These are phyloP conservation scores for Boletus vermiculosoides DNA, from an alignment of 768 basidiomycete genomes.

Conservation along the genomic window DNA sequence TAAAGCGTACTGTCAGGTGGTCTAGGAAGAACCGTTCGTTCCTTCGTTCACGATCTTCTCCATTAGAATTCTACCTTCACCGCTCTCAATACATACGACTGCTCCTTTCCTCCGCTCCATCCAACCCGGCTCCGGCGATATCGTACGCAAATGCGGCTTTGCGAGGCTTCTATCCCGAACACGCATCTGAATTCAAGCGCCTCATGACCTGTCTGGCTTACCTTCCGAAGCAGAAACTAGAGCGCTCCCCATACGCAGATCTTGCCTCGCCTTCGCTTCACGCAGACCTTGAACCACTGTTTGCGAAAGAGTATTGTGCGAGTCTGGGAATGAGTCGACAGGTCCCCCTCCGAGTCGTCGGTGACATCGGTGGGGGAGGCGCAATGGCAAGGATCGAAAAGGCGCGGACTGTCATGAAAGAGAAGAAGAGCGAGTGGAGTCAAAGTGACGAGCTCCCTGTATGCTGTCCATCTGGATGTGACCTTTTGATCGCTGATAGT, in stretches of 20 bases:
- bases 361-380: constrained; percentile 90
- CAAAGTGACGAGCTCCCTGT: constrained; percentile 89
- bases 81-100: constrained; percentile 87
- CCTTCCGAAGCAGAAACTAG: constrained; percentile 65
- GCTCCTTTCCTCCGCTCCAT: constrained; percentile 60
- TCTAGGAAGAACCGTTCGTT: constrained; percentile 62
- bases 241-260: constrained; percentile 71
- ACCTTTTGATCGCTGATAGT: neutral
- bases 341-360: constrained; percentile 82
- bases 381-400: constrained; percentile 92
- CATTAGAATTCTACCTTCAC: constrained; percentile 87
- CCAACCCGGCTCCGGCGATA: constrained; percentile 59
- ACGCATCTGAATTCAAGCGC: constrained; percentile 63
- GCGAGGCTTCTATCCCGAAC: constrained; percentile 58
- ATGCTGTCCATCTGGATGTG: constrained; percentile 1
- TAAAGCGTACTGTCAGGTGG: constrained; percentile 59
- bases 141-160: constrained; percentile 72
- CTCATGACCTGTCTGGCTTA: constrained; percentile 70
- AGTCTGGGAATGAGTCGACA: constrained; percentile 87
- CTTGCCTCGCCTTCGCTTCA: constrained; percentile 71
- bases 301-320: constrained; percentile 88
- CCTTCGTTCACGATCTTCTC: constrained; percentile 66
- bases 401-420: constrained; percentile 89
- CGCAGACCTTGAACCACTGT: constrained; percentile 75
- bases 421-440: constrained; percentile 91